These are phyloP conservation scores for Boletus rubroflammeus DNA, from an alignment of 768 basidiomycete species.

Conservation along the genomic window DNA sequence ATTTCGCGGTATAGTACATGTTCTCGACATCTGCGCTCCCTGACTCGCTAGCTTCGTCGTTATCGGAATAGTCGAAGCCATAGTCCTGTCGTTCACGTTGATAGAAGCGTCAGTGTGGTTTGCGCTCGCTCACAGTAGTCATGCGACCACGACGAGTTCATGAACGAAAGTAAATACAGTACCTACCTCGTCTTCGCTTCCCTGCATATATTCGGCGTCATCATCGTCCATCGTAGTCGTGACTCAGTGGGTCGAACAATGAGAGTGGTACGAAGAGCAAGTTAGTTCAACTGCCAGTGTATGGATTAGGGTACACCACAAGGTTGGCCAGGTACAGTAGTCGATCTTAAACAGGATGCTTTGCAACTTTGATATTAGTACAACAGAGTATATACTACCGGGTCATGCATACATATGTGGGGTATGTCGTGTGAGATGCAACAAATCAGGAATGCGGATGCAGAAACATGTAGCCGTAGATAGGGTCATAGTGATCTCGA, in stretches of 20 bases:
- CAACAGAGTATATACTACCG: constrained; percentile 24
- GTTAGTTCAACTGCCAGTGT: not conserved
- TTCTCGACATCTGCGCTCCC: constrained; percentile 92
- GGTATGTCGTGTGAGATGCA: constrained; percentile 19
- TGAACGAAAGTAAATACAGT: constrained; percentile 11
- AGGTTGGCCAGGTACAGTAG: not conserved
- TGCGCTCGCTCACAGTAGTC: not conserved
- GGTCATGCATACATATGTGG: constrained; percentile 22
- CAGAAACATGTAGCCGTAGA: not conserved
- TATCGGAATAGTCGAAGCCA: constrained; percentile 95
- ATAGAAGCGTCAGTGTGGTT: not conserved
- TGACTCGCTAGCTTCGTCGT: constrained; percentile 75
- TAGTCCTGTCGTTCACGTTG: constrained; percentile 61
- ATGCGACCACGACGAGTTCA: not conserved
- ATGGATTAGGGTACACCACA: constrained; percentile 8
- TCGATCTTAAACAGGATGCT: not conserved
- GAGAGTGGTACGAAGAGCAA: not conserved
- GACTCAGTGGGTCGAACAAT: constrained; percentile 1
- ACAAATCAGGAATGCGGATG: constrained; percentile 9
- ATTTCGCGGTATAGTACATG: constrained; percentile 96
- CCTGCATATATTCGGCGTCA: constrained; percentile 93
- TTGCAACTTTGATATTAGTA: constrained; percentile 1
- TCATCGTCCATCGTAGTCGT: constrained; percentile 74
- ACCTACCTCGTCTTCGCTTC: constrained; percentile 84
- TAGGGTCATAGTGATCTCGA: not conserved